phyloP scores from a whole-genome alignment of 1,284 basidiomycete species.

The Malassezia dermatis region DNA sequence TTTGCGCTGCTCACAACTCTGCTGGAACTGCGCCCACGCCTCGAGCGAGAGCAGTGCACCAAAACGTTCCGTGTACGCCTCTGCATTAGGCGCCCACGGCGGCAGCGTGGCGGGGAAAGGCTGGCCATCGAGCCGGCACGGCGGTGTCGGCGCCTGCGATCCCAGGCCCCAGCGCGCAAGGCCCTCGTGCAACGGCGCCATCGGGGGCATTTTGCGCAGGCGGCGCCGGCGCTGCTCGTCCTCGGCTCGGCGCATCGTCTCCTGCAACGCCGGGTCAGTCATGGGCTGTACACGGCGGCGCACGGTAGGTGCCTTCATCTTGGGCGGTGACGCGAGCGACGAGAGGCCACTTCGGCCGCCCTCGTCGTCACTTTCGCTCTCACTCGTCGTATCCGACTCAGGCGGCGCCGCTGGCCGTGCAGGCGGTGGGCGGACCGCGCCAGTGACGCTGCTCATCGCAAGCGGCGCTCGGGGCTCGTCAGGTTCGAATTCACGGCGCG shows the following conservation, averaged over 20 bases:
- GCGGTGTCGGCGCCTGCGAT: slow-evolving; percentile 53
- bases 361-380: slow-evolving; percentile 53
- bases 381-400: slow-evolving; percentile 15
- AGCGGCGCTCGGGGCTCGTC: slow-evolving; percentile 30
- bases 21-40: slow-evolving; percentile 76
- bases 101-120: slow-evolving; percentile 57
- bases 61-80: slow-evolving; percentile 66
- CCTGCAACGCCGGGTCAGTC: slow-evolving; percentile 50
- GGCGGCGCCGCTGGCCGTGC: slow-evolving; percentile 14
- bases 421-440: slow-evolving; percentile 16
- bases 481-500: slow-evolving; percentile 18
- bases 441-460: slow-evolving; percentile 33
- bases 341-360: slow-evolving; percentile 51
- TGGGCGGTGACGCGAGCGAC: slow-evolving; percentile 43
- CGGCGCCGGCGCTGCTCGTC: slow-evolving; percentile 50
- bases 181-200: slow-evolving; percentile 66
- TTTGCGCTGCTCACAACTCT: slow-evolving; percentile 58
- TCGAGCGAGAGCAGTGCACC: slow-evolving; percentile 82
- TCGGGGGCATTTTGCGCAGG: slow-evolving; percentile 69
- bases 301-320: slow-evolving; percentile 52
- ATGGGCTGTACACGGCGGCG: slow-evolving; percentile 61
- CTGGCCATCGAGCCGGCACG: slow-evolving; percentile 32
- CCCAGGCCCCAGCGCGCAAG: slow-evolving; percentile 80
- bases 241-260: slow-evolving; percentile 23
- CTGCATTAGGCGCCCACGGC: slow-evolving; percentile 49